These are phyloP conservation scores for Claviceps maximensis DNA, from an alignment of 2,329 filamentous ascomycete genomes.

Conservation along the genomic window DNA sequence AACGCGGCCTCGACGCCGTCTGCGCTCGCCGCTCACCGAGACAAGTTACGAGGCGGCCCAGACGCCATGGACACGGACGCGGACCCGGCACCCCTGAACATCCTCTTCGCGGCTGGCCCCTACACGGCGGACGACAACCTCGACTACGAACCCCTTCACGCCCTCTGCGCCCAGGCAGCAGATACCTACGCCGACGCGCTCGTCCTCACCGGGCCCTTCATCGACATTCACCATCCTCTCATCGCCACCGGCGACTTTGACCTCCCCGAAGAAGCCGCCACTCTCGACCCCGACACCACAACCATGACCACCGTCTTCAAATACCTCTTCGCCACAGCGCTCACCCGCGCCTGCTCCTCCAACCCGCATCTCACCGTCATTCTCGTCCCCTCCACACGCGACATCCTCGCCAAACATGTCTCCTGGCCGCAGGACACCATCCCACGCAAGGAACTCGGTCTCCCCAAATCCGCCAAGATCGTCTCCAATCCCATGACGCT, in stretches of 20 bases:
- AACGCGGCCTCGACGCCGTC: slow-evolving; percentile 57
- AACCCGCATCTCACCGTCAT: slow-evolving; percentile 72
- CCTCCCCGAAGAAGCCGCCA: slow-evolving; percentile 51
- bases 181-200: slow-evolving; percentile 65
- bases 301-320: slow-evolving; percentile 77
- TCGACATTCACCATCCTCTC: slow-evolving; percentile 83
- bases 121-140: slow-evolving; percentile 90
- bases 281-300: slow-evolving; percentile 60
- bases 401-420: slow-evolving; percentile 69
- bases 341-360: slow-evolving; percentile 55
- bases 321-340: slow-evolving; percentile 58
- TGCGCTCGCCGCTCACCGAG: slow-evolving; percentile 53
- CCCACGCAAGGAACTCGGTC: slow-evolving; percentile 54
- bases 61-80: slow-evolving; percentile 44
- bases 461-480: slow-evolving; percentile 63
- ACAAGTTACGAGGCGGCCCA: slow-evolving; percentile 51
- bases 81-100: slow-evolving; percentile 52
- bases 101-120: slow-evolving; percentile 71
- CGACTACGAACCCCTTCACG: slow-evolving; percentile 74
- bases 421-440: slow-evolving; percentile 65
- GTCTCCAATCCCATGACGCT: slow-evolving; percentile 87
- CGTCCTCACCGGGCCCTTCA: slow-evolving; percentile 73
- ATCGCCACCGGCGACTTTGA: slow-evolving; percentile 72
- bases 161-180: slow-evolving; percentile 65
- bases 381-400: slow-evolving; percentile 70